Percentiles rank a stretch among this genome's conserved stretches.
phyloP scores from a whole-genome alignment of 495 filamentous ascomycete species.

The Tuber borchii region DNA sequence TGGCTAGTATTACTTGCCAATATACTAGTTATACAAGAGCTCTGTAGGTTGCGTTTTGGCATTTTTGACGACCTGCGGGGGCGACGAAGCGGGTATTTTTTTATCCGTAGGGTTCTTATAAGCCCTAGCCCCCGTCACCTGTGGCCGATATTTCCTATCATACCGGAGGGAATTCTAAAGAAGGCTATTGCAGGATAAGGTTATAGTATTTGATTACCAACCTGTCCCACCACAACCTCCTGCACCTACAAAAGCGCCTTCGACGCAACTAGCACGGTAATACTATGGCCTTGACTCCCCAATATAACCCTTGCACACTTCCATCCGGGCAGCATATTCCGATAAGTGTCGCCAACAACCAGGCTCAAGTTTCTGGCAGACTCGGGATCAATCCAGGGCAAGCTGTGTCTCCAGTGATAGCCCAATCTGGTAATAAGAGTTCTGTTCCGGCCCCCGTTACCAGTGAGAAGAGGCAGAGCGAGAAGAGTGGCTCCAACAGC shows the following conservation, averaged over 20 bases:
- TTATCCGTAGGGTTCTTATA: too few species aligned
- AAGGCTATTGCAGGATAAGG: too few species aligned
- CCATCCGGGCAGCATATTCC: neutral
- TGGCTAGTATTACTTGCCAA: too few species aligned
- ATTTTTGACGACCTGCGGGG: too few species aligned
- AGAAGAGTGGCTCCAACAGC: fast-evolving
- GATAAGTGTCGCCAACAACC: neutral
- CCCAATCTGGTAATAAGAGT: neutral
- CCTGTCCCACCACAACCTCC: fast-evolving
- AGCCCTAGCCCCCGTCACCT: too few species aligned
- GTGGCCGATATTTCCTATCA: too few species aligned
- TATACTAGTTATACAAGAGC: too few species aligned
- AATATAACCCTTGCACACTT: neutral
- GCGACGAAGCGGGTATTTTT: too few species aligned
- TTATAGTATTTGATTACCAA: neutral
- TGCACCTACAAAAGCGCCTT: neutral
- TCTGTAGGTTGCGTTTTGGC: too few species aligned
- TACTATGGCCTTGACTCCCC: neutral
- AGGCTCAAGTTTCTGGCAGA: neutral
- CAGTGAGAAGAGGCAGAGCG: neutral
- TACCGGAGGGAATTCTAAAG: too few species aligned
- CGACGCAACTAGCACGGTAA: neutral
- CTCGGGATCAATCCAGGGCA: neutral
- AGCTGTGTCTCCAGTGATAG: too few species aligned
- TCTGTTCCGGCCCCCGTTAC: neutral